phyloP scores from a whole-genome alignment of 2,329 filamentous ascomycete species.

The Aureobasidium sp. region DNA sequence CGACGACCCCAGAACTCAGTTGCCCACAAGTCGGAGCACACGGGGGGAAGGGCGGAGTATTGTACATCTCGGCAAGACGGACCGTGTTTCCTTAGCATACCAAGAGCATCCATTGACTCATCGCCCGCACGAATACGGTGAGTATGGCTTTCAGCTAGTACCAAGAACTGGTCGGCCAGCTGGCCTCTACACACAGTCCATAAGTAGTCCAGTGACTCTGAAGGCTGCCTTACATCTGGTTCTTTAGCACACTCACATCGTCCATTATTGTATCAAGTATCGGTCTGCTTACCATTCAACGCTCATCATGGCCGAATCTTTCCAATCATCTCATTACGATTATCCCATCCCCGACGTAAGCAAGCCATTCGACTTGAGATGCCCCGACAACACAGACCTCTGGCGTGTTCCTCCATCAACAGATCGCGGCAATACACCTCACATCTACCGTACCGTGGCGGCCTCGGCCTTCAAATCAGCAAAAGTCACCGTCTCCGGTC shows the following conservation, averaged over 20 bases:
- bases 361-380: constrained; percentile 44
- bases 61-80: not conserved
- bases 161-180: not conserved
- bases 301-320: not conserved
- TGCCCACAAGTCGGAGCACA: not conserved
- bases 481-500: constrained; percentile 52
- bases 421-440: constrained; percentile 47
- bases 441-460: constrained; percentile 8
- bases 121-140: not conserved
- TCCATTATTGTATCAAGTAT: not conserved
- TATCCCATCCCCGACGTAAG: not conserved
- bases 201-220: not conserved
- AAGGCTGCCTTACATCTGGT: not conserved
- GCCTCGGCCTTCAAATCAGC: constrained; percentile 55
- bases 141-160: not conserved
- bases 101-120: not conserved
- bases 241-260: not conserved
- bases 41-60: not conserved
- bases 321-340: constrained; percentile 4
- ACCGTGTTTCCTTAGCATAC: not conserved
- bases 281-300: not conserved
- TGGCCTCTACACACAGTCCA: not conserved
- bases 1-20: not conserved
- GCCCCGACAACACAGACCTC: constrained; percentile 57
- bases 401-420: constrained; percentile 66